Base-by-base conservation (phyloP, 805 yeast genomes). In the Candida nonsorbophila region DNA sequence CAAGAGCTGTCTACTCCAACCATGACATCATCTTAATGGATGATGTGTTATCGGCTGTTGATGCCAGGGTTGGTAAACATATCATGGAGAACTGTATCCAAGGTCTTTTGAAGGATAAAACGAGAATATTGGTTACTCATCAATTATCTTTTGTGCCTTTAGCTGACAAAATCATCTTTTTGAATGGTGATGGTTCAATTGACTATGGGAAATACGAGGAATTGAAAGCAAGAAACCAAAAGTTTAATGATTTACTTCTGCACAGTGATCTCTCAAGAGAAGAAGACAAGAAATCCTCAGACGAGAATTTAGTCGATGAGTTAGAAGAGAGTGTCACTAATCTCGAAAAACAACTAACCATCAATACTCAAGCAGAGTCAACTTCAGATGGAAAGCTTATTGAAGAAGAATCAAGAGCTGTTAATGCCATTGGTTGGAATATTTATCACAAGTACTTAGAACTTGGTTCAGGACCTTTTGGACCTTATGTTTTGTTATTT, bases 361-460 rank as follows among this genome's bases (percentile, higher is more conserved):
- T 27, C 46, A 48, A 32, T 38, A 45, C 10, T 25, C 38, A 14
- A 35, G 28, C n/a, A n/a, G n/a, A n/a, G n/a, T n/a, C n/a, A n/a
- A n/a, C n/a, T n/a, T n/a, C n/a, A 4, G 36, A 37, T 30, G 61
- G 58, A 13, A 41, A 39, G 27, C 32, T 56, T 12, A 58, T 66
- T 16, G 47, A 53, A 17, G 70, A 63, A 20, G 86, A 80, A 54
- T 75, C 69, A 40, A 65, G 73, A 34, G 81, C 83, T 3, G 76
- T 72, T 8, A 77, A 78, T 45, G 55, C 71, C 23, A 69, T 79
- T 25, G 47, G 63, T 2, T 52, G 60, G 33, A 45, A 49, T 4
- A 74, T 83, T 15, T 78, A 79, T 44, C 47, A 49, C 12, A 53
- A 57, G 17, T 79, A 80, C 45, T 33, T 78, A 27, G 47, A 48